A percentile compares a stretch with the other conserved stretches of the same genome.
phyloP scores from a whole-genome alignment of 768 basidiomycete species.

The Cantharellus cinnabarinus region DNA sequence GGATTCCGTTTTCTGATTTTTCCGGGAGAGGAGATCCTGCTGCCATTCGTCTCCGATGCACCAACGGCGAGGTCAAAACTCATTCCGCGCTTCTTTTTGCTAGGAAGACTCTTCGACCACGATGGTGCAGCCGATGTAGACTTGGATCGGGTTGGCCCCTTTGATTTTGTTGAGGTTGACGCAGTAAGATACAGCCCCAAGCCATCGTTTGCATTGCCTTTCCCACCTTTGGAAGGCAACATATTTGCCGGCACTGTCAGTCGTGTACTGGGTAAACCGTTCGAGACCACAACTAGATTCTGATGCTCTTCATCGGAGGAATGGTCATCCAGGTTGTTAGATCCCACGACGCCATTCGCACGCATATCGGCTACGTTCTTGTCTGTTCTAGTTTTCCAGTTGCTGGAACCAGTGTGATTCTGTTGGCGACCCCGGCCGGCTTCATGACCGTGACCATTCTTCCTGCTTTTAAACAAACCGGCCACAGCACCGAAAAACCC shows the following conservation, averaged over 20 bases:
- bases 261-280: neutral
- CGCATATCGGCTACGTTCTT: slow-evolving; percentile 12
- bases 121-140: too few species aligned
- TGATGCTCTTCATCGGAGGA: slow-evolving; percentile 6
- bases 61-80: too few species aligned
- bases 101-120: too few species aligned
- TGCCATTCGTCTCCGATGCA: too few species aligned
- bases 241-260: neutral
- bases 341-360: neutral
- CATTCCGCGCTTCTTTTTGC: too few species aligned
- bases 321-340: neutral
- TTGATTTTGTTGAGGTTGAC: too few species aligned
- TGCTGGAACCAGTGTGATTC: neutral
- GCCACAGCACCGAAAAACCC: slow-evolving; percentile 24
- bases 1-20: too few species aligned
- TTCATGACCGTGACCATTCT: neutral
- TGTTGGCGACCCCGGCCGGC: neutral
- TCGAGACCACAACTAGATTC: neutral
- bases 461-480: slow-evolving; percentile 21
- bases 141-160: too few species aligned
- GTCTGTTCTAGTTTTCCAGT: slow-evolving; percentile 23
- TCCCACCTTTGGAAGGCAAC: neutral
- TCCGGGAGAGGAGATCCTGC: too few species aligned
- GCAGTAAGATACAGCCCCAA: too few species aligned
- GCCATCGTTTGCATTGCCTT: neutral